phyloP scores from a whole-genome alignment of 352 stramenopile species.

The Lagenidium giganteum region DNA sequence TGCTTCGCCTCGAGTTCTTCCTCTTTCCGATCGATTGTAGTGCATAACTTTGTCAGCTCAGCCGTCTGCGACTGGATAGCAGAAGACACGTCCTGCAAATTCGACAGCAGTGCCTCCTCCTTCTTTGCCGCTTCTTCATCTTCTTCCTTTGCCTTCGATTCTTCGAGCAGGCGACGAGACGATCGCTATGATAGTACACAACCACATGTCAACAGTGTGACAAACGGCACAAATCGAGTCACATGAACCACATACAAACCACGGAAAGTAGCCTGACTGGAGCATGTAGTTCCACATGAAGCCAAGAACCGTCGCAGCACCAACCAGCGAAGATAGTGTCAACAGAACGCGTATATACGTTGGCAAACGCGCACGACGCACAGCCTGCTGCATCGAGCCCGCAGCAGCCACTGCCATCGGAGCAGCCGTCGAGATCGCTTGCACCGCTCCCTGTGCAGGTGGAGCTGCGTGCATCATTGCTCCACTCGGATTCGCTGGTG shows the following conservation, averaged over 20 bases:
- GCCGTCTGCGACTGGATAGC: conserved; percentile 64
- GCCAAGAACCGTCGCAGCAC: conserved; percentile 58
- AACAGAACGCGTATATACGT: conserved; percentile 58
- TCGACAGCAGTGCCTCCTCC: conserved; percentile 36
- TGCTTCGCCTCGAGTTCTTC: conserved; percentile 39
- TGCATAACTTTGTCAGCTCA: conserved; percentile 48
- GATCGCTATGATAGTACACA: not conserved
- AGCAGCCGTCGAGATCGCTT: conserved; percentile 14
- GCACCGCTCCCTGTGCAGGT: not conserved
- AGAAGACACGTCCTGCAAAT: conserved; percentile 38
- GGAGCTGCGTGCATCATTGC: no score
- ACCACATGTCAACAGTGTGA: not conserved
- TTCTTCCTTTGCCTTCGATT: conserved; percentile 21
- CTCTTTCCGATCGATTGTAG: conserved; percentile 53
- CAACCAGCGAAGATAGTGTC: conserved; percentile 67
- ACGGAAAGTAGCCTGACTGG: conserved; percentile 60
- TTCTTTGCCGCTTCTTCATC: conserved; percentile 35
- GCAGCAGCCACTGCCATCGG: conserved; percentile 46
- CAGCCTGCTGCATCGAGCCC: conserved; percentile 38
- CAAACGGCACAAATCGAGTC: not conserved
- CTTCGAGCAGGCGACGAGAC: conserved; percentile 14
- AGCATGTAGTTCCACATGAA: conserved; percentile 78
- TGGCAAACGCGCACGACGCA: conserved; percentile 31
- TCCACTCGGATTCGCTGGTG: conserved; percentile 7
- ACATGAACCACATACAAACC: conserved; percentile 32